Conservation (phyloP, 208 protist species). For the Wallacemonas sp. region DNA sequence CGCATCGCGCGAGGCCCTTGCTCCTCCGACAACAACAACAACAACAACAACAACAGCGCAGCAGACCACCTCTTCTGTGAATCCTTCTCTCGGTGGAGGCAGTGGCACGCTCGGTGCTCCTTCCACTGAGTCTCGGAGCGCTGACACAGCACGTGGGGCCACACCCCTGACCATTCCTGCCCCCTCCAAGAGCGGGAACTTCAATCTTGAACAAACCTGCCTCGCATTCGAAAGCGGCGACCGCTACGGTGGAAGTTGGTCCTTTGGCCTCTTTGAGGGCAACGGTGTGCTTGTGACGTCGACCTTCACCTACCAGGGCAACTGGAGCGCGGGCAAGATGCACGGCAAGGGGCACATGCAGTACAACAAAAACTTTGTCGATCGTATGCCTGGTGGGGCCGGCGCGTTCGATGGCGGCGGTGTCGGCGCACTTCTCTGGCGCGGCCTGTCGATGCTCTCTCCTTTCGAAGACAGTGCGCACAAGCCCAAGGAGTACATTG, state of each 20-base stretch:
- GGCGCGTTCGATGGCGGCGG: conserved; percentile 16
- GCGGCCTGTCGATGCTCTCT: conserved; percentile 70
- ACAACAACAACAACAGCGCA: background rate
- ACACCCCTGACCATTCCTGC: background rate
- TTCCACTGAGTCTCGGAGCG: no score
- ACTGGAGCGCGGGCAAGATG: conserved; percentile 37
- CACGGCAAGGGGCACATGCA: conserved; percentile 42
- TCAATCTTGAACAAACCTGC: conserved; percentile 14
- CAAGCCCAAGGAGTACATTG: conserved; percentile 70
- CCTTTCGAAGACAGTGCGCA: conserved; percentile 58
- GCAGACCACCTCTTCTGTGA: no score
- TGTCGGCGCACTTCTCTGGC: conserved; percentile 53
- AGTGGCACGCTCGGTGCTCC: no score
- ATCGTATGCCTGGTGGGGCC: conserved; percentile 16
- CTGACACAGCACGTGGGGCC: background rate
- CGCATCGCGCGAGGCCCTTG: conserved; percentile 17
- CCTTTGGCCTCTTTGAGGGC: conserved; percentile 67
- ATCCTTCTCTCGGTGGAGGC: no score
- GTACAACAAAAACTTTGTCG: conserved; percentile 37
- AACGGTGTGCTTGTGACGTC: conserved; percentile 69
- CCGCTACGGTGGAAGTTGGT: conserved; percentile 79
- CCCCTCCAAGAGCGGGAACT: conserved; percentile 3
- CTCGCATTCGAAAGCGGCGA: conserved; percentile 52
- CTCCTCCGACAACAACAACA: background rate
- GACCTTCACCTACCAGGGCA: conserved; percentile 82